These are phyloP conservation scores for Lactarius akahatsu DNA, from an alignment of 768 basidiomycete species.

Conservation along the genomic window DNA sequence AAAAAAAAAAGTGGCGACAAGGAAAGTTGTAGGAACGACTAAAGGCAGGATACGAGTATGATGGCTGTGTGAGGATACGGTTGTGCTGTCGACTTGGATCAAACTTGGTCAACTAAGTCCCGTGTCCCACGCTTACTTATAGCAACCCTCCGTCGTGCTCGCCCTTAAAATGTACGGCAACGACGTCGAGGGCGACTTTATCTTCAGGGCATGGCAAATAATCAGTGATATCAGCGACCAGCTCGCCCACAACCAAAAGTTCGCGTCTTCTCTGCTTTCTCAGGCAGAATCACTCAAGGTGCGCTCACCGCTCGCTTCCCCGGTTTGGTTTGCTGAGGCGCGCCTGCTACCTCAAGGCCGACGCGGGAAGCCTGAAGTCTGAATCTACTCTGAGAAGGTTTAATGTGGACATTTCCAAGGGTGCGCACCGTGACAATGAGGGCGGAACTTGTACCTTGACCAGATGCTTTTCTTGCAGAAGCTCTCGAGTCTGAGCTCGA, in stretches of 20 bases:
- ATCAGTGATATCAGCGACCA: constrained; percentile 42
- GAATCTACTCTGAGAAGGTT: constrained; percentile 44
- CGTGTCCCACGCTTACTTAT: constrained; percentile 14
- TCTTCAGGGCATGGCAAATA: constrained; percentile 29
- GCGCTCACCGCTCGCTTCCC: constrained; percentile 3
- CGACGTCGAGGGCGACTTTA: constrained; percentile 25
- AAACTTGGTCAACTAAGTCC: background rate
- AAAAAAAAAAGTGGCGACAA: constrained; percentile 18
- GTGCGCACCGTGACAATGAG: constrained; percentile 28
- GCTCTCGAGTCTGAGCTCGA: constrained; percentile 91
- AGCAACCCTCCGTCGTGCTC: background rate
- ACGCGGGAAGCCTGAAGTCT: constrained; percentile 35
- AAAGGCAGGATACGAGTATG: constrained; percentile 4
- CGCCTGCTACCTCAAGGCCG: constrained; percentile 18
- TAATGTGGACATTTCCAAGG: constrained; percentile 48
- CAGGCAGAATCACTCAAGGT: constrained; percentile 48
- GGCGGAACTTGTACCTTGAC: background rate
- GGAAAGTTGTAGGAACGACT: constrained; percentile 21
- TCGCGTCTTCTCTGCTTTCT: constrained; percentile 43
- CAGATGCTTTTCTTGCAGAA: constrained; percentile 51
- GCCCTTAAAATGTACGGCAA: constrained; percentile 18
- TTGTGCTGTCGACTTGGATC: background rate
- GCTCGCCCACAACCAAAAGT: constrained; percentile 45
- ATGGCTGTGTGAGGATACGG: constrained; percentile 25
- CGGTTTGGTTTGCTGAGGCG: background rate